Evolutionary conservation across 306 rosid genomes (phyloP).

Genomic region (apple (Malus domestica)): ASM211411v1 NC_041798.1:28996001-28996500

Average conservation of each 20-base stretch:
- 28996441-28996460: background rate
- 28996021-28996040: conserved; percentile 46
- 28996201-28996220: background rate
- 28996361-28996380: background rate
- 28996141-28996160: background rate
- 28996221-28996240: background rate
- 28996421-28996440: background rate
- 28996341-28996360: background rate
- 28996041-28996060: conserved; percentile 55
- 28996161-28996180: background rate
- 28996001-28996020: conserved; percentile 82
- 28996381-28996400: background rate
- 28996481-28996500: too few relatives aligned
- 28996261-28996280: background rate
- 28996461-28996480: background rate
- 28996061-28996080: conserved; percentile 7
- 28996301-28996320: background rate
- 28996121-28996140: background rate
- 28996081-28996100: background rate
- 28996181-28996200: background rate
- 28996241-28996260: too few relatives aligned
- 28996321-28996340: background rate
- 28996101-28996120: background rate
- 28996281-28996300: background rate
- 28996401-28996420: background rate